Conservation (phyloP, 768 basidiomycete species). For the Rhizopogon roseolus region DNA sequence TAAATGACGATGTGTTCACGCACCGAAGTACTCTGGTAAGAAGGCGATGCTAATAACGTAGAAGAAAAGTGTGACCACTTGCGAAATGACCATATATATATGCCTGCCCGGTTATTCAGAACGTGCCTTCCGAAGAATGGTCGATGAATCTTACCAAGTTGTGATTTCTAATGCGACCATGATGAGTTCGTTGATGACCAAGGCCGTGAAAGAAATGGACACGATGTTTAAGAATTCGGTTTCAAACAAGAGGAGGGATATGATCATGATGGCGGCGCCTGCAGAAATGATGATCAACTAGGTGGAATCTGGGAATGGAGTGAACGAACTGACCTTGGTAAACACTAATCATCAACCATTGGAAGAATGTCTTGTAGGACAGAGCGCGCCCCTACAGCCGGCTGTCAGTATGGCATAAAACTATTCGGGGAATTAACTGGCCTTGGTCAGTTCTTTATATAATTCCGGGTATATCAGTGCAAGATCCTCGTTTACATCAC, state of each 20-base stretch:
- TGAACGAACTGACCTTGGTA: conserved; percentile 72
- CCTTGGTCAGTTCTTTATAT: conserved; percentile 97
- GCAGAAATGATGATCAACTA: background rate
- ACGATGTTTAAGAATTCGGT: conserved; percentile 98
- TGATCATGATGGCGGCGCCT: conserved; percentile 99
- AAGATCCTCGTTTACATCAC: conserved; percentile 93
- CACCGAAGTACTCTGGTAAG: conserved; percentile 96
- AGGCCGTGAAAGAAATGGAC: conserved; percentile 94
- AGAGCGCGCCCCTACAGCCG: conserved; percentile 78
- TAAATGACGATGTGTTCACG: conserved; percentile 20
- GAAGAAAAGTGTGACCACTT: conserved; percentile 81
- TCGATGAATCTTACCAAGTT: conserved; percentile 64
- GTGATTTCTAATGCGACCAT: conserved; percentile 99
- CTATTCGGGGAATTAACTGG: conserved; percentile 21
- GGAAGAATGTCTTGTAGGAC: conserved; percentile 97
- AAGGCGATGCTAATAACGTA: conserved; percentile 92
- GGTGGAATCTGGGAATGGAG: background rate
- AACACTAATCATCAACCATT: conserved; percentile 95
- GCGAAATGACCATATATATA: conserved; percentile 89
- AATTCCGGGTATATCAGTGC: conserved; percentile 95
- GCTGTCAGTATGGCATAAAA: conserved; percentile 1
- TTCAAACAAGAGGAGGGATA: conserved; percentile 94
- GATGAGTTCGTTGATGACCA: conserved; percentile 94
- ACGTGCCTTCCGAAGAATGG: background rate
- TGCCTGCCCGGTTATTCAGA: conserved; percentile 52